phyloP scores from a whole-genome alignment of 306 rosid species.

The Lotus japonicus region DNA sequence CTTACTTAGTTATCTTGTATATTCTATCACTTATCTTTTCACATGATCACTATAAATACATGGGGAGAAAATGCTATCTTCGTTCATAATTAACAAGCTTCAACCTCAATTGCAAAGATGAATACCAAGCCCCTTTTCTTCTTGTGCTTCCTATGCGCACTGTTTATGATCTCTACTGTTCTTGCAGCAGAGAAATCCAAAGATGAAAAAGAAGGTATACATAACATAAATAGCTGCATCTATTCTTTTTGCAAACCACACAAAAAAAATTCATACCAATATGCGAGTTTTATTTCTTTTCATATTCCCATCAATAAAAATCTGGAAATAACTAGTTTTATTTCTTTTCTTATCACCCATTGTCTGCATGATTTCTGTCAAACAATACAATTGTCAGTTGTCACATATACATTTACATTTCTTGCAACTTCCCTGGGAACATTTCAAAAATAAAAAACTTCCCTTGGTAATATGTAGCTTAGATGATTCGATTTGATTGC shows the following conservation, averaged over 20 bases:
- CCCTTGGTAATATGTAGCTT: no score
- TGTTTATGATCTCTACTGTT: conserved; percentile 6
- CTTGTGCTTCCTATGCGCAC: conserved; percentile 1
- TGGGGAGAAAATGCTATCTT: neutral
- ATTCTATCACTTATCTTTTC: neutral
- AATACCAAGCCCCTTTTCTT: conserved; percentile 10
- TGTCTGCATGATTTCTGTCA: no score
- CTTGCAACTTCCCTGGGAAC: no score
- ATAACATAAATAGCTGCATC: neutral
- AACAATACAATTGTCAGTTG: no score
- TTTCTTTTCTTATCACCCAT: no score
- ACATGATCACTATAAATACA: conserved; percentile 14
- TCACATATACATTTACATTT: no score
- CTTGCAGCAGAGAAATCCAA: neutral
- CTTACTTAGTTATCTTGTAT: neutral
- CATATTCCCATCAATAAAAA: no score
- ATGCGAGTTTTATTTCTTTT: no score
- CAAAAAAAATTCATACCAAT: no score
- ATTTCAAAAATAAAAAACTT: no score
- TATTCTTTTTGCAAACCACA: neutral
- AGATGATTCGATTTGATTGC: no score
- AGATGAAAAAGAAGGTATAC: conserved; percentile 13
- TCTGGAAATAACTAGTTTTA: no score
- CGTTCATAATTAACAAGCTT: neutral
- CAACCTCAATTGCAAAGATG: neutral